Percentiles rank a stretch among this genome's conserved stretches.
phyloP scores from a whole-genome alignment of 345 rosid genomes.

The Gossypium sturtianum region DNA sequence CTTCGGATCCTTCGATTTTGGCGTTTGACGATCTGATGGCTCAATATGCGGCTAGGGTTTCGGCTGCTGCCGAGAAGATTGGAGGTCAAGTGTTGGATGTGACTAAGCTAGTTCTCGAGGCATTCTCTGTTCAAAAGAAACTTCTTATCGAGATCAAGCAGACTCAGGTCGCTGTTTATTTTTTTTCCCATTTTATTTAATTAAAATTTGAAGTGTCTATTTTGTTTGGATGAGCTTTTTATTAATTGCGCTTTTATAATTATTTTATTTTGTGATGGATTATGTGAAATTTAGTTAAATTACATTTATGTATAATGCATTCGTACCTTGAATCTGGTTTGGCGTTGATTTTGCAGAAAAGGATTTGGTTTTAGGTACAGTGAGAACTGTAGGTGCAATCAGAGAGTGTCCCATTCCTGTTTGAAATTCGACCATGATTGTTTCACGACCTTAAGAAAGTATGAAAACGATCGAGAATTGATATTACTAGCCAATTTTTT shows the following conservation, averaged over 20 bases:
- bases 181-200: neutral
- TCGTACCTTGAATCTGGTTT: neutral
- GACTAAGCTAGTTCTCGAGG: slow-evolving; percentile 61
- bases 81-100: slow-evolving; percentile 81
- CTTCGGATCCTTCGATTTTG: slow-evolving; percentile 63
- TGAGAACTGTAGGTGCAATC: neutral
- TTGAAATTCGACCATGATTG: neutral
- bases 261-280: neutral
- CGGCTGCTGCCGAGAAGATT: slow-evolving; percentile 71
- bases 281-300: neutral
- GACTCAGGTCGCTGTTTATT: slow-evolving; percentile 41
- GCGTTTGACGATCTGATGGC: slow-evolving; percentile 71
- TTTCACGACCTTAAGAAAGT: neutral
- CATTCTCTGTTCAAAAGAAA: slow-evolving; percentile 59
- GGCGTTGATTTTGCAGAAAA: neutral
- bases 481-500: neutral
- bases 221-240: slow-evolving; percentile 3
- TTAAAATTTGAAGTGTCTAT: neutral
- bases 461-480: neutral
- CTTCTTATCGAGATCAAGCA: slow-evolving; percentile 68
- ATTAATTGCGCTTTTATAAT: neutral
- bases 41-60: slow-evolving; percentile 51
- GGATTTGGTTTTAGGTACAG: neutral
- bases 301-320: neutral
- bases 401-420: neutral